Evolutionary conservation across 2,329 filamentous ascomycete species (phyloP).

Genomic region (Clathrospora elynae): DNA sequence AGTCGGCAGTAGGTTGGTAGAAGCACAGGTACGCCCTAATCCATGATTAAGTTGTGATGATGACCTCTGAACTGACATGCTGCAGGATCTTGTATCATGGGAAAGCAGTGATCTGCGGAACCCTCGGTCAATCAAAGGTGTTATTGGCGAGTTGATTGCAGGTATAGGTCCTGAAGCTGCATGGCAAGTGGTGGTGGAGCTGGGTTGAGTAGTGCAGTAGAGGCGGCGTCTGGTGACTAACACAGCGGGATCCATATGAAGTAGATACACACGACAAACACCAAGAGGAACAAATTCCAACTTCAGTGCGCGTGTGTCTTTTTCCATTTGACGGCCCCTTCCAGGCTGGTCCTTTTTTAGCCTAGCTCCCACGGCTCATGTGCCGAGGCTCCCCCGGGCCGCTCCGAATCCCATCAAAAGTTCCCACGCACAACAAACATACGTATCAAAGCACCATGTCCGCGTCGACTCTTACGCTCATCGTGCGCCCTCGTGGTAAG

Average conservation of each 20-base stretch:
- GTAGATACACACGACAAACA: too few species aligned
- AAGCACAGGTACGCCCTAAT: conserved; percentile 41
- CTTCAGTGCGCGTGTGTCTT: not conserved
- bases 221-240: too few species aligned
- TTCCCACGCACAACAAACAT: conserved; percentile 14
- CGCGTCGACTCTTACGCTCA: conserved; percentile 50
- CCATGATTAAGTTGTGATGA: too few species aligned
- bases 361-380: conserved; percentile 6
- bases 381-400: conserved; percentile 22
- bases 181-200: conserved; percentile 63
- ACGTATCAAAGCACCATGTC: conserved; percentile 44
- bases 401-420: conserved; percentile 17
- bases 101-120: conserved; percentile 58
- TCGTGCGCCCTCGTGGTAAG: conserved; percentile 55
- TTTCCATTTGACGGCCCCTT: not conserved
- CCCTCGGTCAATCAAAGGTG: conserved; percentile 61
- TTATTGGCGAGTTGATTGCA: conserved; percentile 70
- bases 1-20: conserved; percentile 46
- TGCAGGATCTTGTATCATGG: conserved; percentile 65
- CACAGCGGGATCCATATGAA: too few species aligned
- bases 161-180: conserved; percentile 67
- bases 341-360: conserved; percentile 1
- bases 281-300: too few species aligned
- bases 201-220: conserved; percentile 41
- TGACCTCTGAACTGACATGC: too few species aligned